Evolutionary conservation across 495 filamentous ascomycete species (phyloP).

Genomic region (Tuber melanosporum): DNA sequence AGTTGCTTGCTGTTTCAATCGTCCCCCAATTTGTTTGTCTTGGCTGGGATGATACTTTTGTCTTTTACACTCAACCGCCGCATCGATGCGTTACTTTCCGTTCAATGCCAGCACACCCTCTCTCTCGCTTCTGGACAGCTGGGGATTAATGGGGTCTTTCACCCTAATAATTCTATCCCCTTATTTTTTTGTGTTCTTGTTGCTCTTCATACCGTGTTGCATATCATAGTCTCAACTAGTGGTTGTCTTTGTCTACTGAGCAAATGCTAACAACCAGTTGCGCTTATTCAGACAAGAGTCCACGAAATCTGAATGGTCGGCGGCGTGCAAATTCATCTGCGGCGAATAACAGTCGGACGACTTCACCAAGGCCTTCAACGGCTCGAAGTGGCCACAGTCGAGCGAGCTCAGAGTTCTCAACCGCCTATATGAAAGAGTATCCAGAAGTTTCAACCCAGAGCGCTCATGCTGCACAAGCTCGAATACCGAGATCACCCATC

Average conservation of each 20-base stretch:
- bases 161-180: slow-evolving; percentile 16
- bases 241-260: slow-evolving; percentile 5
- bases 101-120: slow-evolving; percentile 34
- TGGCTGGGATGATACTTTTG: slow-evolving; percentile 25
- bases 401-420: slow-evolving; percentile 59
- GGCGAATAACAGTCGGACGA: slow-evolving; percentile 38
- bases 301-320: slow-evolving; percentile 42
- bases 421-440: slow-evolving; percentile 38
- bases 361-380: slow-evolving; percentile 42
- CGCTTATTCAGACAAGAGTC: slow-evolving; percentile 37
- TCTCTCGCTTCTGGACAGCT: slow-evolving; percentile 8
- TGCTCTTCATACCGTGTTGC: slow-evolving; percentile 11
- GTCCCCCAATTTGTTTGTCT: slow-evolving; percentile 25
- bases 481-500: slow-evolving; percentile 29
- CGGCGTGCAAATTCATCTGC: slow-evolving; percentile 44
- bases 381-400: slow-evolving; percentile 53
- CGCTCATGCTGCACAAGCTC: slow-evolving; percentile 19
- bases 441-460: slow-evolving; percentile 24
- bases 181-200: slow-evolving; percentile 16
- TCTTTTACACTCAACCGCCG: slow-evolving; percentile 26
- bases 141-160: slow-evolving; percentile 23
- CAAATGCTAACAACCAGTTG: slow-evolving; percentile 41
- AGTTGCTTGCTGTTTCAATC: slow-evolving; percentile 14
- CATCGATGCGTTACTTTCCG: slow-evolving; percentile 23
- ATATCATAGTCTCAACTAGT: slow-evolving; percentile 17